Percentiles rank a stretch among this genome's conserved stretches.
Evolutionary conservation across 805 yeast genomes (phyloP).

Genomic region (Pichia scutulata): DNA sequence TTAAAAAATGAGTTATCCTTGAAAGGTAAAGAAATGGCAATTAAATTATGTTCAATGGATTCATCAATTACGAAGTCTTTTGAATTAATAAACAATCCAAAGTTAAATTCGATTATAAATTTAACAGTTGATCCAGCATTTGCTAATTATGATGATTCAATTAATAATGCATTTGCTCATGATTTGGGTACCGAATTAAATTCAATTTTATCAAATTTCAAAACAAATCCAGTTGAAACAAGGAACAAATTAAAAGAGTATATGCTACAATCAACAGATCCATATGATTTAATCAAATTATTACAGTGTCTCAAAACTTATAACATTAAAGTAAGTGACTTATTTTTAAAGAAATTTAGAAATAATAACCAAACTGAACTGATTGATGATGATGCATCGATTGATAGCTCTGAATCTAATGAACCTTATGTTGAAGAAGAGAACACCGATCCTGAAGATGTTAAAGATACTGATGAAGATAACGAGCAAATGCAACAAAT

Average conservation of each 20-base stretch:
- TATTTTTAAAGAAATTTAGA: conserved; percentile 9
- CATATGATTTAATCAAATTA: conserved; percentile 13
- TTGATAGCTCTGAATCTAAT: conserved; percentile 6
- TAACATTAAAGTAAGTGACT: conserved; percentile 10
- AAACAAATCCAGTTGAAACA: conserved; percentile 4
- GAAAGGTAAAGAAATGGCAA: conserved; percentile 68
- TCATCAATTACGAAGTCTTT: conserved; percentile 57
- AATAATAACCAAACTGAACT: background rate
- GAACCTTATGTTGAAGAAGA: background rate
- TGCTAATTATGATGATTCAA: background rate
- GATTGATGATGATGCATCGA: conserved; percentile 7
- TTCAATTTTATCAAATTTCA: conserved; percentile 1
- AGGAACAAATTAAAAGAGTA: conserved; percentile 4
- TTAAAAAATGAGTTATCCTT: conserved; percentile 45
- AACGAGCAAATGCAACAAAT: conserved; percentile 11
- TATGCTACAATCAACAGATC: conserved; percentile 10
- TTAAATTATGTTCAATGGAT: conserved; percentile 62
- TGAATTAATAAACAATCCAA: conserved; percentile 22
- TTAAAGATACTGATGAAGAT: background rate
- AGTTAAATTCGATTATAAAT: background rate
- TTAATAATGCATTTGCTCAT: background rate
- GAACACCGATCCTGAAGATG: background rate
- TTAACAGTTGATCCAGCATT: background rate
- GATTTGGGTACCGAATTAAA: background rate
- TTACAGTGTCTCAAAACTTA: conserved; percentile 7